A percentile compares a stretch with the other conserved stretches of the same genome.
Evolutionary conservation across 78 protist genomes (phyloP).

Genomic region (Dictyostelium discoideum): DNA sequence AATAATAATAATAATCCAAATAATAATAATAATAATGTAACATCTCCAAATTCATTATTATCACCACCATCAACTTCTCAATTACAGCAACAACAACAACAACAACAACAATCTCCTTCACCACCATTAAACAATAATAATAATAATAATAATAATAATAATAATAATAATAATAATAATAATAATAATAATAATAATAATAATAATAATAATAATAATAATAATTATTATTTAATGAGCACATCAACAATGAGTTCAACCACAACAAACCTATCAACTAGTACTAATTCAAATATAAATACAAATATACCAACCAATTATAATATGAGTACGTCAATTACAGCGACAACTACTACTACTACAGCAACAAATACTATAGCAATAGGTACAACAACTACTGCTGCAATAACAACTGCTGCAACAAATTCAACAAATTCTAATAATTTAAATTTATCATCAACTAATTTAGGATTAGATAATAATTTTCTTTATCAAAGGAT

Average conservation of each 20-base stretch:
- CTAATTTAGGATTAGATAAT: background rate
- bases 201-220: background rate
- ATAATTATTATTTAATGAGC: background rate
- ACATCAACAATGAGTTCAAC: background rate
- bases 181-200: background rate
- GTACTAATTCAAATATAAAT: background rate
- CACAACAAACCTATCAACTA: background rate
- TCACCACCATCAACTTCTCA: background rate
- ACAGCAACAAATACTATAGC: background rate
- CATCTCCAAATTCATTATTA: background rate
- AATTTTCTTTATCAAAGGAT: background rate
- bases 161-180: background rate
- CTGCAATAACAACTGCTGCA: background rate
- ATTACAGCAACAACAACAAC: background rate
- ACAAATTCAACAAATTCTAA: background rate
- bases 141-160: too few relatives aligned
- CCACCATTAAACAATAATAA: background rate
- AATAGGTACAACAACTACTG: background rate
- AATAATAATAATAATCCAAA: background rate
- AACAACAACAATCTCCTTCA: background rate
- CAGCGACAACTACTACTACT: background rate
- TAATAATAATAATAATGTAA: background rate
- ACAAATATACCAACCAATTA: background rate
- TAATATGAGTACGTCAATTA: background rate
- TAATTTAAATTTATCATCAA: background rate